Conservation (phyloP, 495 filamentous ascomycete genomes). For the Penicillium silybi region DNA sequence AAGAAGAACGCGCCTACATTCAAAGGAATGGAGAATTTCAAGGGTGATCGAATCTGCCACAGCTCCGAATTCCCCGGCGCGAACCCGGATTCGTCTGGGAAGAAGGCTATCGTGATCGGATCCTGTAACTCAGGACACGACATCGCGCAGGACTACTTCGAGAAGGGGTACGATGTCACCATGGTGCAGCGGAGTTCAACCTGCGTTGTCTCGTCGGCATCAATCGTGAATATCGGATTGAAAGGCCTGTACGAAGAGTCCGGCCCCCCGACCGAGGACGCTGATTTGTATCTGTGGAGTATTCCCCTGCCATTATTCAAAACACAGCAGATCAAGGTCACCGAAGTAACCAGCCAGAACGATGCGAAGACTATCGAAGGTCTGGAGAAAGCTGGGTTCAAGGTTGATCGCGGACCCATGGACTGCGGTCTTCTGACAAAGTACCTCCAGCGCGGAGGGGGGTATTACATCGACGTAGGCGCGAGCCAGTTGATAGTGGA, state of each 20-base stretch:
- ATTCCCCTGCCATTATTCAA: conserved; percentile 57
- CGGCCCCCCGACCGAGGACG: conserved; percentile 53
- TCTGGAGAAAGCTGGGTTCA: conserved; percentile 63
- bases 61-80: conserved; percentile 66
- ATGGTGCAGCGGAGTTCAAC: conserved; percentile 77
- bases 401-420: conserved; percentile 62
- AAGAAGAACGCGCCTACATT: conserved; percentile 62
- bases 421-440: conserved; percentile 66
- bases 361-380: conserved; percentile 55
- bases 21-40: conserved; percentile 58
- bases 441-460: conserved; percentile 71
- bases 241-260: conserved; percentile 60
- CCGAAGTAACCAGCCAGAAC: conserved; percentile 37
- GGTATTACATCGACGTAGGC: conserved; percentile 78
- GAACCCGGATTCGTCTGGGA: conserved; percentile 43
- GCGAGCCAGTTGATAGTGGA: conserved; percentile 67
- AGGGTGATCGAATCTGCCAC: conserved; percentile 55
- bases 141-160: conserved; percentile 77
- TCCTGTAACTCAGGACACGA: conserved; percentile 80
- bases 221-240: conserved; percentile 50
- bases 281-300: conserved; percentile 56
- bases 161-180: conserved; percentile 80
- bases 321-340: conserved; percentile 51
- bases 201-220: conserved; percentile 58
- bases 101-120: conserved; percentile 72